These are phyloP conservation scores for Cubamyces lactineus DNA, from an alignment of 768 basidiomycete genomes.

Conservation along the genomic window DNA sequence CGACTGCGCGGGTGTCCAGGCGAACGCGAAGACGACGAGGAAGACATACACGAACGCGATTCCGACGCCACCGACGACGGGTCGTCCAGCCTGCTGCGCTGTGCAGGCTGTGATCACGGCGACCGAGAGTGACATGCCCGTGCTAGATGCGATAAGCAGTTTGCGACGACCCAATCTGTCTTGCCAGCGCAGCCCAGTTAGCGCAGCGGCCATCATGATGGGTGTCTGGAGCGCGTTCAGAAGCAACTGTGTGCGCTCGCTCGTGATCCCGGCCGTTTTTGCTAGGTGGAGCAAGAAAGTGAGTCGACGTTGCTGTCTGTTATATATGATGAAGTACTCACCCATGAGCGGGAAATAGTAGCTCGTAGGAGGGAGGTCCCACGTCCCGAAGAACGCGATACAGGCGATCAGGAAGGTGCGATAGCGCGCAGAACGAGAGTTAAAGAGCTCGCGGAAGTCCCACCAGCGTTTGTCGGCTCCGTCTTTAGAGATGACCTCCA, in stretches of 20 bases:
- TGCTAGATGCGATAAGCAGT: conserved; percentile 36
- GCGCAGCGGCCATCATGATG: conserved; percentile 39
- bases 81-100: conserved; percentile 33
- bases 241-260: conserved; percentile 32
- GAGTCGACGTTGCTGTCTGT: not conserved
- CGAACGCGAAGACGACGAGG: conserved; percentile 25
- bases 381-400: conserved; percentile 59
- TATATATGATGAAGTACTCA: not conserved
- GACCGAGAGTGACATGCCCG: conserved; percentile 32
- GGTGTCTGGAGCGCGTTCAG: conserved; percentile 36
- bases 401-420: conserved; percentile 27
- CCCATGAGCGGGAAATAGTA: conserved; percentile 37
- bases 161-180: conserved; percentile 39
- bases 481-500: conserved; percentile 61
- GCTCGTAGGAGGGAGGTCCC: conserved; percentile 40
- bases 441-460: conserved; percentile 28
- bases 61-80: conserved; percentile 36
- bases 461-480: conserved; percentile 54
- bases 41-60: conserved; percentile 31
- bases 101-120: conserved; percentile 40
- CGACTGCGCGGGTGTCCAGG: conserved; percentile 62
- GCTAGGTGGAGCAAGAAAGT: conserved; percentile 8
- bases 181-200: conserved; percentile 37
- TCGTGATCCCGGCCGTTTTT: conserved; percentile 41
- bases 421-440: conserved; percentile 25